Evolutionary conservation across 2,329 filamentous ascomycete species (phyloP).

Genomic region (Trichoderma lentiforme): DNA sequence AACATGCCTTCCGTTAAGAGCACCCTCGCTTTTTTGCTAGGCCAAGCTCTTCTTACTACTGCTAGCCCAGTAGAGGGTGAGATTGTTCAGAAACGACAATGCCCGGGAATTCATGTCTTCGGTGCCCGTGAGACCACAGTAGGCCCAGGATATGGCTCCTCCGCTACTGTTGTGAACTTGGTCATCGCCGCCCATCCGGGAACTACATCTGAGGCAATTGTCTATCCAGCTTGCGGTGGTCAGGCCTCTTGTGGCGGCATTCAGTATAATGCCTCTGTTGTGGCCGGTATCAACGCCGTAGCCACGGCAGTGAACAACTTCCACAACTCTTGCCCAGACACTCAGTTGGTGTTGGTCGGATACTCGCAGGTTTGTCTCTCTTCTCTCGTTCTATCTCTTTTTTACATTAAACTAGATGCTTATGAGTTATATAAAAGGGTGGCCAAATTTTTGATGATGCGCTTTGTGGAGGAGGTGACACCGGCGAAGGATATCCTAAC

Average conservation of each 20-base stretch:
- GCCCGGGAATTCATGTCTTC: slow-evolving; percentile 40
- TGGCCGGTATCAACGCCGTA: slow-evolving; percentile 12
- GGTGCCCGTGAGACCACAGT: slow-evolving; percentile 49
- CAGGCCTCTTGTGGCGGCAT: slow-evolving; percentile 55
- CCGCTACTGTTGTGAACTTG: slow-evolving; percentile 48
- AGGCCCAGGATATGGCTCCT: slow-evolving; percentile 50
- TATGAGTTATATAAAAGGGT: slow-evolving; percentile 34
- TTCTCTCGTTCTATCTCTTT: not conserved
- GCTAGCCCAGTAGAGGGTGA: not conserved
- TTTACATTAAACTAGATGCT: not conserved
- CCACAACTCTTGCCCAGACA: slow-evolving; percentile 53
- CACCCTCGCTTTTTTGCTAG: not conserved
- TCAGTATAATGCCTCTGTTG: slow-evolving; percentile 54
- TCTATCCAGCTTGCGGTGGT: slow-evolving; percentile 62
- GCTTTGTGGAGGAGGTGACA: slow-evolving; percentile 55
- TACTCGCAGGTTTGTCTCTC: slow-evolving; percentile 53
- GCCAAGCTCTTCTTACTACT: slow-evolving; percentile 1
- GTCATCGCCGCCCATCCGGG: slow-evolving; percentile 47
- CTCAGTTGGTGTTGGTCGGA: slow-evolving; percentile 58
- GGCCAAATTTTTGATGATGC: slow-evolving; percentile 63
- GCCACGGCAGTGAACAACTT: slow-evolving; percentile 50
- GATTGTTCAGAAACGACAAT: slow-evolving; percentile 8
- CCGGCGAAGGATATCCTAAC: slow-evolving; percentile 42
- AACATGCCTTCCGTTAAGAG: slow-evolving; percentile 5
- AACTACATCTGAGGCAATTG: slow-evolving; percentile 52